A percentile compares a stretch with the other conserved stretches of the same genome.
These are phyloP conservation scores for Quercus variabilis DNA, from an alignment of 306 rosid genomes.

Conservation along the genomic window DNA sequence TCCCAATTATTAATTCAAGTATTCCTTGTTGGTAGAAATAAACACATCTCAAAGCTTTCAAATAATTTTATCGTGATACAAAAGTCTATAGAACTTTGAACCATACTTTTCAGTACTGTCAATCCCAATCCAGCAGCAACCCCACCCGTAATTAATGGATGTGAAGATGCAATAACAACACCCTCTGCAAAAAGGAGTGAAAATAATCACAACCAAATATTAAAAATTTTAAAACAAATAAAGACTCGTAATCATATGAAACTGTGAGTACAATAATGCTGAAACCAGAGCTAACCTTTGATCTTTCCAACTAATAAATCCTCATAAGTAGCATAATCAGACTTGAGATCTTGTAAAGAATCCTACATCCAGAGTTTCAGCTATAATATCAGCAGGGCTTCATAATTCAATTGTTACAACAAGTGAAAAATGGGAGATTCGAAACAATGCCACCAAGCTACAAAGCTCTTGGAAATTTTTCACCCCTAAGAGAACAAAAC, in stretches of 20 bases:
- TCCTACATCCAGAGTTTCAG: conserved; percentile 39
- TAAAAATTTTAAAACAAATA: background rate
- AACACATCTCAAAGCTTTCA: conserved; percentile 1
- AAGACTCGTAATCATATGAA: background rate
- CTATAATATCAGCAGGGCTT: background rate
- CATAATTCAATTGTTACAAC: background rate
- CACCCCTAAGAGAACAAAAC: too few species aligned
- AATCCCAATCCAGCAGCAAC: conserved; percentile 61
- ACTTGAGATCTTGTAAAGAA: conserved; percentile 56
- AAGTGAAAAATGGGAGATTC: too few species aligned
- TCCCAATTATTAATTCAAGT: background rate
- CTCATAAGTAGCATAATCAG: conserved; percentile 60
- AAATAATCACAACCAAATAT: conserved; percentile 8
- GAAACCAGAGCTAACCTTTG: conserved; percentile 55
- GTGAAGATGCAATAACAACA: conserved; percentile 60
- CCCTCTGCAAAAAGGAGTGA: conserved; percentile 53
- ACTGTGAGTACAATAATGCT: background rate
- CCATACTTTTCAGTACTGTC: conserved; percentile 59
- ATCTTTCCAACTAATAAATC: conserved; percentile 56
- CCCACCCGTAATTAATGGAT: conserved; percentile 65
- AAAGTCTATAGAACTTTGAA: background rate
- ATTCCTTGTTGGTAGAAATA: background rate
- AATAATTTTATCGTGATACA: background rate
- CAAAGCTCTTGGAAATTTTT: too few species aligned
- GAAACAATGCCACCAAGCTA: too few species aligned